Evolutionary conservation across 192 early-diverging fungal genomes (phyloP), one percentile per base, ranked within the genome.

Genomic region (Coemansia sp.): DNA sequence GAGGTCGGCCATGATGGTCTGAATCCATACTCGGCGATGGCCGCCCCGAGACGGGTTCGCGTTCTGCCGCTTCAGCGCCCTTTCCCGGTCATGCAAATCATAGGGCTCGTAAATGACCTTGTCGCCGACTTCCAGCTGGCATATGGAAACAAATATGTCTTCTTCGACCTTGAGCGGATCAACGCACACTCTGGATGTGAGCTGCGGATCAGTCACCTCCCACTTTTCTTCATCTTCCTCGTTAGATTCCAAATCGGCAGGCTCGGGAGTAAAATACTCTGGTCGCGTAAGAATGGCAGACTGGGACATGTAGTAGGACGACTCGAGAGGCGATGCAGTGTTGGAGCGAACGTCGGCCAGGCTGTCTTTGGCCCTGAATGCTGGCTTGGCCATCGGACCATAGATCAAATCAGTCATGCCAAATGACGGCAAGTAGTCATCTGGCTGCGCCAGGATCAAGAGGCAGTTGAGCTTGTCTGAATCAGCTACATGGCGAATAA

Each of bases 381-480:
- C 44, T 15, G 39, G 26, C 7, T 44, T 15, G 5, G 42, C 40
- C 11, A 65, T 20, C 9, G 72, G 62, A 0, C 72, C 72, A 34
- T 67, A 76, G 3, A 76, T 76, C 11, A 37, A 49, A 8, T 58
- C 43, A 7, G 72, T 76, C 61, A 66, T 69, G 21, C 73, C 73
- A 40, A 56, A 76, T 34, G 66, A 69, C 50, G 73, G 73, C 26
- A 48, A 45, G 17, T 68, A 76, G 51, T 76, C 59, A 34, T 21
- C 26, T 9, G 73, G 73, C 30, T 76, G 73, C 17, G 62, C 53
- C 20, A 76, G 17, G 2, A 57, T 28, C 51, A 76, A 21, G 6
- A 69, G 49, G 14, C 62, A 76, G 59, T 76, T 76, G 15, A 61
- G 61, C 58, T 69, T 76, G 62, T 76, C 73, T 3, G 66, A 65